A percentile compares a stretch with the other conserved stretches of the same genome.
These are phyloP conservation scores for Clathrus columnatus DNA, from an alignment of 768 basidiomycete species.

Conservation along the genomic window DNA sequence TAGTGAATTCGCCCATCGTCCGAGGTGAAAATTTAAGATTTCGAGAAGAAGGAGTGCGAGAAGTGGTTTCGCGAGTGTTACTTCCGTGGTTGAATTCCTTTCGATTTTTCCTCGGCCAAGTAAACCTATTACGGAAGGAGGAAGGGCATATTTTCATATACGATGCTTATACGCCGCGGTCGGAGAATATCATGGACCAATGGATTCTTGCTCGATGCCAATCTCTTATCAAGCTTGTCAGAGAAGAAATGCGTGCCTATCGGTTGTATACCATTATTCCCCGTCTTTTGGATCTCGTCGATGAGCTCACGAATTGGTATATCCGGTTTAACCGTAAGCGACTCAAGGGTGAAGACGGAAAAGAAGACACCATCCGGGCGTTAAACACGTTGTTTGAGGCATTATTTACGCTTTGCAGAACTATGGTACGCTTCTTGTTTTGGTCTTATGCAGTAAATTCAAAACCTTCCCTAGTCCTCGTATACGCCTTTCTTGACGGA, in stretches of 20 bases:
- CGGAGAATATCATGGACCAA: conserved; percentile 93
- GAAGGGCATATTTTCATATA: conserved; percentile 73
- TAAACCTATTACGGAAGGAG: conserved; percentile 74
- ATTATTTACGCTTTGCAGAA: conserved; percentile 86
- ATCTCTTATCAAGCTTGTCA: conserved; percentile 85
- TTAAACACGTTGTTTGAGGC: conserved; percentile 96
- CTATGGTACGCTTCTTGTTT: conserved; percentile 60
- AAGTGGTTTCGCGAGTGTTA: conserved; percentile 92
- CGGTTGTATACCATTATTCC: conserved; percentile 96
- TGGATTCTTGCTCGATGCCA: conserved; percentile 99
- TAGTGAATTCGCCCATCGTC: conserved; percentile 98
- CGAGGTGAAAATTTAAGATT: conserved; percentile 96
- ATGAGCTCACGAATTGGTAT: conserved; percentile 99
- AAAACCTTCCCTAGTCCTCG: conserved; percentile 55
- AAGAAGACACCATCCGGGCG: conserved; percentile 78
- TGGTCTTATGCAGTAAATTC: background rate
- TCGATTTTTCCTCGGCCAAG: conserved; percentile 98
- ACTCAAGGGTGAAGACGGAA: conserved; percentile 89
- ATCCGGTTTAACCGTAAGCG: conserved; percentile 97
- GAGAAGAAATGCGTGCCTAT: conserved; percentile 94
- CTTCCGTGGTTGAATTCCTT: conserved; percentile 98
- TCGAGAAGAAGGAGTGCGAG: conserved; percentile 95
- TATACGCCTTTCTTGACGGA: conserved; percentile 98
- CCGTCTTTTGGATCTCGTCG: conserved; percentile 83
- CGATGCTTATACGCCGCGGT: conserved; percentile 74